Evolutionary conservation across 2,329 filamentous ascomycete genomes (phyloP).

Genomic region (Penicillium corylophilum): DNA sequence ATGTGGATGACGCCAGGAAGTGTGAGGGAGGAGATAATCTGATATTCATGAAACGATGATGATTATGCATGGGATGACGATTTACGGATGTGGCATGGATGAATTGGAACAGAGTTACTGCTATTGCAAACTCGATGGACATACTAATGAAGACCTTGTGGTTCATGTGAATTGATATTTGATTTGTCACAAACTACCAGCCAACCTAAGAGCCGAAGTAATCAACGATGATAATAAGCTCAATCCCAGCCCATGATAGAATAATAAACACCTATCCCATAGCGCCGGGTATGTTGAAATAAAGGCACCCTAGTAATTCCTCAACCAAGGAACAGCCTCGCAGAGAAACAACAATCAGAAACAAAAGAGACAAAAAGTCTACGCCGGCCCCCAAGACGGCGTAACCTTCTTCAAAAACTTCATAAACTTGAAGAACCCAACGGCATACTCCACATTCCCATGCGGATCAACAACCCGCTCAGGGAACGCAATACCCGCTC

Average conservation of each 20-base stretch:
- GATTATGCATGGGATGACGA: not conserved
- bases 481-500: conserved; percentile 64
- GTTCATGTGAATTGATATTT: not conserved
- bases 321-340: not conserved
- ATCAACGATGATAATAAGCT: not conserved
- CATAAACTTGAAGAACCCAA: conserved; percentile 67
- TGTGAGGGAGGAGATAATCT: not conserved
- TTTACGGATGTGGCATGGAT: not conserved
- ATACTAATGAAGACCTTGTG: not conserved
- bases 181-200: not conserved
- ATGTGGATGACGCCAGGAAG: not conserved
- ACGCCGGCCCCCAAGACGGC: conserved; percentile 47
- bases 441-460: conserved; percentile 61
- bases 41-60: not conserved
- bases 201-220: not conserved
- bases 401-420: conserved; percentile 58
- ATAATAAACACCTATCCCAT: not conserved
- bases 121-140: not conserved
- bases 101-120: not conserved
- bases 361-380: not conserved
- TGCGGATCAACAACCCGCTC: conserved; percentile 60
- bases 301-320: not conserved
- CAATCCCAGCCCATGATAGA: not conserved
- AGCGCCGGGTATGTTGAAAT: not conserved
- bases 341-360: not conserved